Evolutionary conservation across 129 eudicot genomes (phyloP).

Genomic region (Kitagawia praeruptora): DNA sequence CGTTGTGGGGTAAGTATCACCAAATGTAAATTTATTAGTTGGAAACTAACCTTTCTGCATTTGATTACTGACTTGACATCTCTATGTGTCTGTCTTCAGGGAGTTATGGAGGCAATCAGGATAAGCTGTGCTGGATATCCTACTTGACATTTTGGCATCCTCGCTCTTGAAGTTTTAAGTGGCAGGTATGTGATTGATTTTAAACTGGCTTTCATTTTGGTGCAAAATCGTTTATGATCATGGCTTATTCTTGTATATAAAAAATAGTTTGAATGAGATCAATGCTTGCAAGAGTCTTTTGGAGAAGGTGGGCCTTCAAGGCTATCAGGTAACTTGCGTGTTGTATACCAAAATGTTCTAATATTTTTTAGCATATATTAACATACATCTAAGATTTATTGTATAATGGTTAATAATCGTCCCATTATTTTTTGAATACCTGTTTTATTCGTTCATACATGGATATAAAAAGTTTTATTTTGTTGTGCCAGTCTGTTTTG

Average conservation of each 20-base stretch:
- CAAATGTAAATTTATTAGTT: not conserved
- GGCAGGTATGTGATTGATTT: constrained; percentile 38
- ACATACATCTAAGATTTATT: not conserved
- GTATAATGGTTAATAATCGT: not conserved
- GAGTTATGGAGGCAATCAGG: constrained; percentile 98
- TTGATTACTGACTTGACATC: constrained; percentile 1
- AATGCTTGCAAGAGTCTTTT: constrained; percentile 75
- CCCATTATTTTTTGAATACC: not conserved
- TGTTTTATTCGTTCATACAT: constrained; percentile 47
- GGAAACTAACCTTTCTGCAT: not conserved
- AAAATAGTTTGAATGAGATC: constrained; percentile 62
- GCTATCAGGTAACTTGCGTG: constrained; percentile 61
- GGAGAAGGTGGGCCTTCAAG: constrained; percentile 80
- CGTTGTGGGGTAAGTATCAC: constrained; percentile 82
- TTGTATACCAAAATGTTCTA: not conserved
- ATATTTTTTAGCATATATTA: not conserved
- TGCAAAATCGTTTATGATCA: not conserved
- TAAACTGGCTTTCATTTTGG: not conserved
- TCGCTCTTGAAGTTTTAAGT: constrained; percentile 79
- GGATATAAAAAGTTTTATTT: constrained; percentile 52
- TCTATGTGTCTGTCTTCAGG: constrained; percentile 34
- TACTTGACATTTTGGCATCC: constrained; percentile 84
- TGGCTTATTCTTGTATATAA: not conserved
- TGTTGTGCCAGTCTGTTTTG: constrained; percentile 49
- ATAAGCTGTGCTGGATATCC: constrained; percentile 97